These are phyloP conservation scores for Leishmania tropica DNA, from an alignment of 208 protist species.

Conservation along the genomic window DNA sequence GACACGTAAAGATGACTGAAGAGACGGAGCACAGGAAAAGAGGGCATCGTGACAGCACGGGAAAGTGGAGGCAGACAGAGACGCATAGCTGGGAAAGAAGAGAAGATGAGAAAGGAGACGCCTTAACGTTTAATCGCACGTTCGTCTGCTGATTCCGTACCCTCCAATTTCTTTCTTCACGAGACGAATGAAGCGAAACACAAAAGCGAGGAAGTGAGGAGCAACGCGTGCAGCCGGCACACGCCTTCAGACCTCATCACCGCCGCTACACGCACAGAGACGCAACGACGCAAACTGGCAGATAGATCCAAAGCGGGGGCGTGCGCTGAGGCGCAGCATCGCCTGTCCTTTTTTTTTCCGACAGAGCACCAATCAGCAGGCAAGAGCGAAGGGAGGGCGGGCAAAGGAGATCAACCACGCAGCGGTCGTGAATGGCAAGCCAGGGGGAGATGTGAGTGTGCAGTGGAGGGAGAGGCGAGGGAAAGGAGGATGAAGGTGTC, in stretches of 20 bases:
- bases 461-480: neutral
- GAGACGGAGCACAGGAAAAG: neutral
- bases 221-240: neutral
- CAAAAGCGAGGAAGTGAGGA: neutral
- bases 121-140: neutral
- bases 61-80: neutral
- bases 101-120: conserved; percentile 5
- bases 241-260: neutral
- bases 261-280: neutral
- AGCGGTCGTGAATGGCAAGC: neutral
- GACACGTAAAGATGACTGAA: neutral
- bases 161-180: too few species aligned
- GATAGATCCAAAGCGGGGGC: neutral
- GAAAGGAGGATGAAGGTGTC: neutral
- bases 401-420: neutral
- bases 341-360: neutral
- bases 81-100: neutral
- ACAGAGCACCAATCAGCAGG: neutral
- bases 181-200: neutral
- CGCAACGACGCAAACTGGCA: neutral
- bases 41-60: neutral
- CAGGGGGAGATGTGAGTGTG: neutral
- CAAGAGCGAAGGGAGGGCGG: neutral
- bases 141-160: neutral
- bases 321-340: neutral